Base-by-base conservation (phyloP, 257 asterid species). In the Coffea canephora region DNA sequence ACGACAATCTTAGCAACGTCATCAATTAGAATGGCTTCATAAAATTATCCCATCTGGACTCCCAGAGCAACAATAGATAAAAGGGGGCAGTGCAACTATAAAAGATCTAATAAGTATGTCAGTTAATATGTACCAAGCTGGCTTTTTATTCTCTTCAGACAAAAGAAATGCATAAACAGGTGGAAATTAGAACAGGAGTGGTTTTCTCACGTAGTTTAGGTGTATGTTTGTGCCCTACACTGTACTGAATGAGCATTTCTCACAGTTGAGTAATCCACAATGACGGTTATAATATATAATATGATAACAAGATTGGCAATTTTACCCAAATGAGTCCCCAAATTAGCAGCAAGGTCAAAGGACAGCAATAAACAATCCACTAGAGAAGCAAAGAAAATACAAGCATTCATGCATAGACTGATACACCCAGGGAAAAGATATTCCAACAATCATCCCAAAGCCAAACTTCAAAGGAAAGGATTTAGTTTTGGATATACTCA, bases 401-500 rank as follows among this genome's bases (percentile, higher is more conserved):
- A 16, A 41, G 54, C 74, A 41, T 5, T 13, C 19, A 69, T 43
- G 45, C 13, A 39, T 43, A 6, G 11, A 69, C 23, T 16, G n/a
- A 69, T 41, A 52, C 74, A 39, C 5, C 52, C 23, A 41, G 13
- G 13, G 61, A 65, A 77, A 34, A 77, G 57, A 64, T 31, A 64
- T 41, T 64, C 4, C 57, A 11, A 43, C 8, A 49, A 36, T 31
- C 45, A 61, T n/a, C 49, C 18, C 49, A 70, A 43, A 43, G 34
- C 54, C 74, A 36, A 39, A 41, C 71, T 48, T 54, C 72, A 69
- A 80, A 49, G 9, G 39, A 61, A 48, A 76, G 68, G 45, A 75
- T 31, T 66, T 52, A 7, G 70, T 65, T 66, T 31, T 21, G n/a
- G 59, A 36, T 69, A 74, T 82, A 90, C 98, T 93, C 83, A 93